Evolutionary conservation across 2,329 filamentous ascomycete genomes (phyloP), one percentile per base, ranked within the genome.

Genomic region (Penicillium decumbens): DNA sequence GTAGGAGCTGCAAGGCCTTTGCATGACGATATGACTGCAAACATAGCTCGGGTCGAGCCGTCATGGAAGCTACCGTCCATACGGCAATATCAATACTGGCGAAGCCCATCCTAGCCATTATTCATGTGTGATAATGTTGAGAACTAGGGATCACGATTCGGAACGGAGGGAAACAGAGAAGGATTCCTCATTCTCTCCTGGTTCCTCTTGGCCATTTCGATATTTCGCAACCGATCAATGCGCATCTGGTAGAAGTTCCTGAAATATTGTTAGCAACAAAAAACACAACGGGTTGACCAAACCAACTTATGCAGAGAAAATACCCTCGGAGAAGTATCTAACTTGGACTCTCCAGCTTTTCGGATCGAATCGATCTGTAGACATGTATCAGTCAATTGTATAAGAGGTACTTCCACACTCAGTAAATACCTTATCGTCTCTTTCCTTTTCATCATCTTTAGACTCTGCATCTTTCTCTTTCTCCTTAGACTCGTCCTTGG

Each of bases 231-330:
- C 65, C 86, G 87, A 66, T 89, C 83, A 43, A 95, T 67, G 13
- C 93, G 83, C 74, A 90, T 88, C 60, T 92, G 86, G 66, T 89
- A 95, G 70, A 98, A 24, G 83, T 80, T 61, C 89, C 93, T 62
- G 43, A 40, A 18, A 12, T 49, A 27, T 47, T 45, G 20, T 37
- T 37, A 50, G 32, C 4, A 27, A 37, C 1, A 6, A 29, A 25
- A 20, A 37, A 37, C n/a, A 23, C 20, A 8, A 23, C 30, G 40
- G 20, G n/a, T 10, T 38, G 43, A 42, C 42, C 54, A 41, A 46
- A 28, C 57, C 63, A 47, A 92, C 87, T 85, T 90, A 65, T 92
- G 87, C 50, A 96, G 76, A 57, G 87, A 82, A 72, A 93, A 98
- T 2, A 95, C 80, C 37, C 92, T 82, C 18, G 89, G 86, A 49